A percentile compares a stretch with the other conserved stretches of the same genome.
Conservation (phyloP, 192 early-diverging fungal species). For the Chytriomyces confervae region DNA sequence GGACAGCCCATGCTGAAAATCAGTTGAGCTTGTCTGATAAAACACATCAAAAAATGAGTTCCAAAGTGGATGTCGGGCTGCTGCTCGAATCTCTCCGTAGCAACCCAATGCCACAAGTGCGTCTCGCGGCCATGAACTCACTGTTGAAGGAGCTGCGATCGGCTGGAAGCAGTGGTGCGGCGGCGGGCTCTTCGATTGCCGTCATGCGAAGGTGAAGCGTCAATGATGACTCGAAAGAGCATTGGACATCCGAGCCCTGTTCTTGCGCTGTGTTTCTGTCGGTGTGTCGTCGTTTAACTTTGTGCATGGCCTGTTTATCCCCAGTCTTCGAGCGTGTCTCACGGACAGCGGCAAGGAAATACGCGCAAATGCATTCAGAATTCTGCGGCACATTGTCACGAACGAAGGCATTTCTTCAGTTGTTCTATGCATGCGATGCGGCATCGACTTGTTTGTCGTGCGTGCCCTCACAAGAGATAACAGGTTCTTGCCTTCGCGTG, state of each 20-base stretch:
- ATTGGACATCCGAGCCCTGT: not conserved
- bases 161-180: not conserved
- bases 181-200: not conserved
- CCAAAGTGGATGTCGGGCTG: not conserved
- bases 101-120: slow-evolving; percentile 18
- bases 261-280: not conserved
- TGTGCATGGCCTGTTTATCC: slow-evolving; percentile 24
- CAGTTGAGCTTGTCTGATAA: no score
- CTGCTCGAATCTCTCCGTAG: slow-evolving; percentile 17
- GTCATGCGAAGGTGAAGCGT: slow-evolving; percentile 5
- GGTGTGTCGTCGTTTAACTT: not conserved
- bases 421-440: slow-evolving; percentile 51
- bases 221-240: no score
- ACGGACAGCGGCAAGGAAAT: slow-evolving; percentile 60
- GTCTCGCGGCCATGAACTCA: slow-evolving; percentile 23
- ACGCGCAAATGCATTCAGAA: slow-evolving; percentile 66
- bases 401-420: slow-evolving; percentile 38
- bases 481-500: slow-evolving; percentile 52
- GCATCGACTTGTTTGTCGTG: slow-evolving; percentile 77
- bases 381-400: slow-evolving; percentile 64
- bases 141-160: slow-evolving; percentile 16
- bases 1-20: no score
- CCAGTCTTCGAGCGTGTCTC: slow-evolving; percentile 49
- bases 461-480: slow-evolving; percentile 18
- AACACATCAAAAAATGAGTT: not conserved